Evolutionary conservation across 257 asterid genomes (phyloP).

Genomic region (Thymus mandschuricus): DNA sequence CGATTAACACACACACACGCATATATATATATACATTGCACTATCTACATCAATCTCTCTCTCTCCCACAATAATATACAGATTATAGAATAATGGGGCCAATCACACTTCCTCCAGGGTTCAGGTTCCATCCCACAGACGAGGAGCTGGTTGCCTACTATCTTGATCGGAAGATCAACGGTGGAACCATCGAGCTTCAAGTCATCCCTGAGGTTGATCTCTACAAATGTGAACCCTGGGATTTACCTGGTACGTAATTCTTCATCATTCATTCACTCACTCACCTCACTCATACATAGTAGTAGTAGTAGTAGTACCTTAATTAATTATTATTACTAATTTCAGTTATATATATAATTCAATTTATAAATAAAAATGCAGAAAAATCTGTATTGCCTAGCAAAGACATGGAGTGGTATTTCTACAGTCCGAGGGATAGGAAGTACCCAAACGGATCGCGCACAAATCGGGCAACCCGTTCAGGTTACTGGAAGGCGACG

Average conservation of each 20-base stretch:
- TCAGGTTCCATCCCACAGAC: constrained; percentile 73
- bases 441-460: constrained; percentile 80
- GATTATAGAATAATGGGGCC: constrained; percentile 41
- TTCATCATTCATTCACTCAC: no score
- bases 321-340: no score
- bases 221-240: constrained; percentile 83
- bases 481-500: constrained; percentile 84
- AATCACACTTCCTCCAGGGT: constrained; percentile 72
- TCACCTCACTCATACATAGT: no score
- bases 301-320: not conserved
- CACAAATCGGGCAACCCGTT: constrained; percentile 72
- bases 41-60: no score
- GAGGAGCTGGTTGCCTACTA: constrained; percentile 79
- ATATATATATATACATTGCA: constrained; percentile 21
- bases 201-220: constrained; percentile 75
- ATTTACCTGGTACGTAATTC: constrained; percentile 55
- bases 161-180: constrained; percentile 71
- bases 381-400: constrained; percentile 71
- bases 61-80: no score
- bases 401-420: constrained; percentile 83
- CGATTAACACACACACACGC: not conserved
- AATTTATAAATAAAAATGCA: not conserved
- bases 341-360: no score
- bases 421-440: constrained; percentile 70
- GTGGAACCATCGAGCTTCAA: constrained; percentile 64